phyloP scores from a whole-genome alignment of 1,284 basidiomycete species.

The Ganoderma resinaceum region DNA sequence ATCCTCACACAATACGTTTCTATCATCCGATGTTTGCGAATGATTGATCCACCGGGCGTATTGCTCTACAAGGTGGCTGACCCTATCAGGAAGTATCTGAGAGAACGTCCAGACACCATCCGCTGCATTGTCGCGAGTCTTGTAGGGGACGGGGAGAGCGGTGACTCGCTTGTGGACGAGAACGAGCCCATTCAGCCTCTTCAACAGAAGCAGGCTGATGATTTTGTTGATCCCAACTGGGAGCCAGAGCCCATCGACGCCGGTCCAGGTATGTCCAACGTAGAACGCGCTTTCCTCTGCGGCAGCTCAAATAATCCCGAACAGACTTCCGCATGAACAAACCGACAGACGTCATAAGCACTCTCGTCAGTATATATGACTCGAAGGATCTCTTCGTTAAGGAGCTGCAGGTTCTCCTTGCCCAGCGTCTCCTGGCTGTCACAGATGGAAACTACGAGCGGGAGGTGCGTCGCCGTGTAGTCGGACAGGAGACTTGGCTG shows the following conservation, averaged over 20 bases:
- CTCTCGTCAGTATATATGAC: constrained; percentile 95
- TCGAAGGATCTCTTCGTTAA: constrained; percentile 94
- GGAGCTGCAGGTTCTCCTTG: constrained; percentile 89
- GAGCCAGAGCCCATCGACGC: constrained; percentile 94
- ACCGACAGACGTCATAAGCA: constrained; percentile 90
- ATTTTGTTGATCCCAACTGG: constrained; percentile 91
- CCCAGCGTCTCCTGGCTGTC: constrained; percentile 81
- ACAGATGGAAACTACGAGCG: constrained; percentile 83
- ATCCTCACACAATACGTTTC: constrained; percentile 95
- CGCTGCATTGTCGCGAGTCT: constrained; percentile 91
- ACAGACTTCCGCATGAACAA: constrained; percentile 89
- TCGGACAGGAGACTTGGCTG: background rate
- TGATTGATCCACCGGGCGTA: constrained; percentile 93
- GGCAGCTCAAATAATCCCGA: background rate
- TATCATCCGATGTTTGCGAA: constrained; percentile 90
- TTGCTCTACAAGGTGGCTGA: constrained; percentile 91
- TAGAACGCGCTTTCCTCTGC: background rate
- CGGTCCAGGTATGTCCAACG: constrained; percentile 68
- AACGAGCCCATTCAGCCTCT: constrained; percentile 80
- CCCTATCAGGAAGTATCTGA: constrained; percentile 87
- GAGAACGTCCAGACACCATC: constrained; percentile 90
- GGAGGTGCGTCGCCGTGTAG: constrained; percentile 64
- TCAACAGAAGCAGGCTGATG: constrained; percentile 78
- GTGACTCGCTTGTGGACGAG: constrained; percentile 82
- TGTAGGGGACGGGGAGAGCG: constrained; percentile 85